A percentile compares a stretch with the other conserved stretches of the same genome.
Evolutionary conservation across 257 asterid genomes (phyloP).

Genomic region (Apocynum venetum): DNA sequence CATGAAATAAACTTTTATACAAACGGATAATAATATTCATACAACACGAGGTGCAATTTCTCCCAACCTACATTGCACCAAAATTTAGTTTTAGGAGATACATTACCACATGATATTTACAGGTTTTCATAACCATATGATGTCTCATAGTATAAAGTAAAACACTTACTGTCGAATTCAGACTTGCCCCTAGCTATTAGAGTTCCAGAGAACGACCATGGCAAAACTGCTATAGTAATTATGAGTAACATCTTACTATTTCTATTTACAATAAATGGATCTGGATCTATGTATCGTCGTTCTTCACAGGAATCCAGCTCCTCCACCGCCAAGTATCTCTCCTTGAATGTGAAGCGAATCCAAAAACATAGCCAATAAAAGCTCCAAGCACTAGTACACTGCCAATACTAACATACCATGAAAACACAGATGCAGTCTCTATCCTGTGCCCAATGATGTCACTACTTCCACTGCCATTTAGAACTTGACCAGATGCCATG

Average conservation of each 20-base stretch:
- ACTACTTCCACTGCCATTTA: constrained; percentile 33
- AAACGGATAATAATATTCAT: neutral
- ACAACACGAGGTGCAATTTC: neutral
- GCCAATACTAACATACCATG: constrained; percentile 54
- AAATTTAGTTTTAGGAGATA: neutral
- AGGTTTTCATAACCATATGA: neutral
- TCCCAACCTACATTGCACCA: neutral
- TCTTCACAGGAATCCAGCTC: constrained; percentile 67
- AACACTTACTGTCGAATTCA: neutral
- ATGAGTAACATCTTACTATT: neutral
- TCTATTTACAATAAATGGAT: constrained; percentile 3
- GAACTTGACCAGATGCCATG: constrained; percentile 65
- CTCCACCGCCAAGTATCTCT: constrained; percentile 27
- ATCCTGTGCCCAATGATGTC: constrained; percentile 5
- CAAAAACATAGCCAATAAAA: constrained; percentile 61
- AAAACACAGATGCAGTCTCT: constrained; percentile 21
- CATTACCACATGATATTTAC: constrained; percentile 4
- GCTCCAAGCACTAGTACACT: constrained; percentile 66
- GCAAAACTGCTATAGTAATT: constrained; percentile 3
- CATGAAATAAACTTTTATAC: too few relatives aligned
- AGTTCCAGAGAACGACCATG: neutral
- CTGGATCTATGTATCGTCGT: constrained; percentile 33
- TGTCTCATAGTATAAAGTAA: neutral
- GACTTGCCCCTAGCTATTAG: neutral
- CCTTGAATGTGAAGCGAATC: constrained; percentile 45